Evolutionary conservation across 352 stramenopile species (phyloP), one percentile per base, ranked within the genome.

Genomic region (Pythium grandisporangium): DNA sequence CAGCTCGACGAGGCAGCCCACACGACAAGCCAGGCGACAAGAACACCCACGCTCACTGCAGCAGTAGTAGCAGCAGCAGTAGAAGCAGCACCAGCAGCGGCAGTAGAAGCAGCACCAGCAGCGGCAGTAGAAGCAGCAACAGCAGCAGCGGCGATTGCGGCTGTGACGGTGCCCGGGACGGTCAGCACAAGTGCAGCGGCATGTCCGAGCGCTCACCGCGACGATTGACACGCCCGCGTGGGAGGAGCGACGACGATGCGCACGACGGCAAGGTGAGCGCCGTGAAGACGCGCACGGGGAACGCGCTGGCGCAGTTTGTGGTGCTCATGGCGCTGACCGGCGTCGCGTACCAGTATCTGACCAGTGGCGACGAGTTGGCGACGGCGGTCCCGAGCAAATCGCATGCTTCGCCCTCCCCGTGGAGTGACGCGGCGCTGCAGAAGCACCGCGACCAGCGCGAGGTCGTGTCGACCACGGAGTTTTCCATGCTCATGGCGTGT

Each of bases 231-330:
- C n/a, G n/a, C n/a, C n/a, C n/a, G n/a, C n/a, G n/a, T n/a, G n/a
- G n/a, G n/a, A n/a, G n/a, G n/a, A n/a, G 3, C n/a, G 4, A 26
- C 16, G 30, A 27, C 32, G 30, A 32, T 25, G 36, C 4, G 10
- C 12, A 43, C 42, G 38, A 40, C 47, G 10, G 53, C 32, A 53
- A 58, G 16, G 36, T 33, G 22, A 58, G 44, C 29, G 29, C 44
- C 25, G 45, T 43, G 37, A 58, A 58, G 51, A 58, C 51, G 21
- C 43, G 51, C 44, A 58, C 51, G 29, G 68, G 68, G 43, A 71
- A 81, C 42, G 65, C 67, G 47, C 53, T 82, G 37, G 68, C 63
- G 29, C 71, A 80, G 50, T 80, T 84, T 47, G 64, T 82, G 42
- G 65, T 80, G 27, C 36, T 73, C 26, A 69, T 57, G 30, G 68